Conservation (phyloP, 345 rosid species). For the Acer negundo region DNA sequence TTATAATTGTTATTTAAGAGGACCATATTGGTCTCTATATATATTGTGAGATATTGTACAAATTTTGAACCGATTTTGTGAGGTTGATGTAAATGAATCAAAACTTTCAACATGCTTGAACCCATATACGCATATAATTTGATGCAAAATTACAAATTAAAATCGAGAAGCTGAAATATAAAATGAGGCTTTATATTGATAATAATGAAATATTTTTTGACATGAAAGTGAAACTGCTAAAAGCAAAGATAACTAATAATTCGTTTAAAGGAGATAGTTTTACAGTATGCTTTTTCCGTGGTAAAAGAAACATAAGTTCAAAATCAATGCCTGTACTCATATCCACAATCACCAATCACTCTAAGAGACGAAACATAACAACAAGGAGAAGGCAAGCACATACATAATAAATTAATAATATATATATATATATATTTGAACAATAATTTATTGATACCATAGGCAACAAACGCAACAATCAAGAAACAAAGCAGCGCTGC, state of each 20-base stretch:
- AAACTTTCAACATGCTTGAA: no score
- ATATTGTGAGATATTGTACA: not conserved
- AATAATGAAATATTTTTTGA: not conserved
- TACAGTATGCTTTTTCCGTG: not conserved
- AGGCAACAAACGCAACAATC: no score
- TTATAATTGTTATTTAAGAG: not conserved
- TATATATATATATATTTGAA: no score
- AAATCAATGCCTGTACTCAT: slow-evolving; percentile 68
- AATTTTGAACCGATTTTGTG: no score
- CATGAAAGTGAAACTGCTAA: not conserved
- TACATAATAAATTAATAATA: no score
- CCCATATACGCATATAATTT: no score
- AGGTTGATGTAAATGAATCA: no score
- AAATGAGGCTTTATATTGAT: not conserved
- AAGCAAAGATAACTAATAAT: not conserved
- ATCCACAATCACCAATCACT: slow-evolving; percentile 96
- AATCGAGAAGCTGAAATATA: not conserved
- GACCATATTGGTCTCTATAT: not conserved
- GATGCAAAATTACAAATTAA: not conserved
- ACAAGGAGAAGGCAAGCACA: no score
- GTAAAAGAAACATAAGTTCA: not conserved
- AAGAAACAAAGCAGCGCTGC: no score
- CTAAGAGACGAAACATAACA: slow-evolving; percentile 1
- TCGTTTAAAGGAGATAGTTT: not conserved
- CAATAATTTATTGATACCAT: no score